These are phyloP conservation scores for Aspergillus sclerotioniger DNA, from an alignment of 495 filamentous ascomycete species.

Conservation along the genomic window DNA sequence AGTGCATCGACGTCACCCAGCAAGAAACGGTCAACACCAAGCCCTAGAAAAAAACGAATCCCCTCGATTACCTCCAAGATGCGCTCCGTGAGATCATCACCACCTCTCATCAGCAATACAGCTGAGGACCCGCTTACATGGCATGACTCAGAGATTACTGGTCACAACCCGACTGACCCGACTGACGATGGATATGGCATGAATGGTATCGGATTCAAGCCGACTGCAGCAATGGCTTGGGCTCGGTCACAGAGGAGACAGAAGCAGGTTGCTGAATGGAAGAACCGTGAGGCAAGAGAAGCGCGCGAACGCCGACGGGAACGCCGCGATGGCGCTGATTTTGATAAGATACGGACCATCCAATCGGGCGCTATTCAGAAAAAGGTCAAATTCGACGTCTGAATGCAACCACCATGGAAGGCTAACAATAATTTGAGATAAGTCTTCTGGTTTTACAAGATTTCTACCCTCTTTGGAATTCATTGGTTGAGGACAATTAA, in stretches of 20 bases:
- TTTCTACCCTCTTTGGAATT: not conserved
- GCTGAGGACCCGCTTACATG: slow-evolving; percentile 61
- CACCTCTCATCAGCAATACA: slow-evolving; percentile 44
- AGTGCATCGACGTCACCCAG: slow-evolving; percentile 11
- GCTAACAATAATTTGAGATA: not conserved
- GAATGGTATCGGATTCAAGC: slow-evolving; percentile 88
- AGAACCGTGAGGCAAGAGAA: slow-evolving; percentile 76
- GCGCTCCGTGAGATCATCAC: slow-evolving; percentile 38
- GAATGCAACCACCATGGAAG: not conserved
- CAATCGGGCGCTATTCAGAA: slow-evolving; percentile 40
- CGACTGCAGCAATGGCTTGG: slow-evolving; percentile 79
- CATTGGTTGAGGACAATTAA: not conserved
- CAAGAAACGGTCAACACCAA: slow-evolving; percentile 18
- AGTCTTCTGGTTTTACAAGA: not conserved
- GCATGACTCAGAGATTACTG: slow-evolving; percentile 82
- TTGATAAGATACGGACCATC: slow-evolving; percentile 32
- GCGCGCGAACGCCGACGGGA: slow-evolving; percentile 73
- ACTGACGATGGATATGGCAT: slow-evolving; percentile 78
- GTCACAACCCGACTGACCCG: slow-evolving; percentile 70
- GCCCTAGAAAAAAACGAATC: slow-evolving; percentile 28
- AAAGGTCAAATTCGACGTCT: slow-evolving; percentile 44
- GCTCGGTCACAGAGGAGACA: slow-evolving; percentile 69
- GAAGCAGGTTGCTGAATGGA: slow-evolving; percentile 83
- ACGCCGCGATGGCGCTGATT: slow-evolving; percentile 49
- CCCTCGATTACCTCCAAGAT: slow-evolving; percentile 25